These are phyloP conservation scores for Xylaria telfairii DNA, from an alignment of 495 filamentous ascomycete species.

Conservation along the genomic window DNA sequence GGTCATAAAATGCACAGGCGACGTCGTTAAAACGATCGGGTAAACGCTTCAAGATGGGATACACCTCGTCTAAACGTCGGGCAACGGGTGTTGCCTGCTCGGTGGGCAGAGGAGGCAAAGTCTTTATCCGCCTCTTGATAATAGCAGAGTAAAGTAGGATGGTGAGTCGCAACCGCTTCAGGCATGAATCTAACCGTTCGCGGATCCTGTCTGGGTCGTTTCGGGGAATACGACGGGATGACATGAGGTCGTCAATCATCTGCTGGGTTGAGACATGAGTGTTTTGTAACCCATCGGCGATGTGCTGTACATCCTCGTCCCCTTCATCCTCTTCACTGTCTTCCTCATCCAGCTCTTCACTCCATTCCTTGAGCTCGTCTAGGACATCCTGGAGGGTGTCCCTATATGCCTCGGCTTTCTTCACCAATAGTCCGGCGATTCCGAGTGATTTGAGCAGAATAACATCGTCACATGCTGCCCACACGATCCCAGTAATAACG, in stretches of 20 bases:
- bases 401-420: slow-evolving; percentile 68
- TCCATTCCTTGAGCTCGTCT: slow-evolving; percentile 85
- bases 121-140: slow-evolving; percentile 65
- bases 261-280: slow-evolving; percentile 47
- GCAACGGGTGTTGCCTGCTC: slow-evolving; percentile 34
- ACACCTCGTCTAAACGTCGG: slow-evolving; percentile 52
- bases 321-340: slow-evolving; percentile 46
- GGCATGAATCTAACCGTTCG: slow-evolving; percentile 60
- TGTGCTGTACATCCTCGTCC: slow-evolving; percentile 31
- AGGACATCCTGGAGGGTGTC: slow-evolving; percentile 80
- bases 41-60: slow-evolving; percentile 46
- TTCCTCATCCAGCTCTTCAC: slow-evolving; percentile 63
- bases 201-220: slow-evolving; percentile 61
- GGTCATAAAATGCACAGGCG: slow-evolving; percentile 56
- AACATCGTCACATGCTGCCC: slow-evolving; percentile 76
- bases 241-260: slow-evolving; percentile 64
- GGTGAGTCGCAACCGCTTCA: slow-evolving; percentile 63
- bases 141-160: slow-evolving; percentile 65
- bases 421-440: slow-evolving; percentile 64
- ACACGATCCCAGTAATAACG: slow-evolving; percentile 64
- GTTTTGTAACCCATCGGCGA: slow-evolving; percentile 27
- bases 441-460: slow-evolving; percentile 67
- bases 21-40: slow-evolving; percentile 50
- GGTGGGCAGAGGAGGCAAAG: slow-evolving; percentile 48
- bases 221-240: slow-evolving; percentile 58